Percentiles rank a stretch among this genome's conserved stretches.
These are phyloP conservation scores for Nicotiana paniculata DNA, from an alignment of 257 asterid species.

Conservation along the genomic window DNA sequence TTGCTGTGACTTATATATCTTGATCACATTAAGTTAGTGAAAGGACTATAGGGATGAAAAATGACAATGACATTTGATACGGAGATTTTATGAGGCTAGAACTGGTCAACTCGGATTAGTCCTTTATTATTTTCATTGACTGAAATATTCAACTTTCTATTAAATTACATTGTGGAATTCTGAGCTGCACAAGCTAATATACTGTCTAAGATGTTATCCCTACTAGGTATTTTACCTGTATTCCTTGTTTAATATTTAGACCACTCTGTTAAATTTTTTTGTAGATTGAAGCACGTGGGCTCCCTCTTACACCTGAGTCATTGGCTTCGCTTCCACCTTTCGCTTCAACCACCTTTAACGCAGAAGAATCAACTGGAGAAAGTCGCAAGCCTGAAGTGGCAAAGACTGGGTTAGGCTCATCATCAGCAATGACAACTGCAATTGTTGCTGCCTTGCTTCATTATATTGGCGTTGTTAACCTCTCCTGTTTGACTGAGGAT, in stretches of 20 bases:
- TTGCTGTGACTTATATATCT: background rate
- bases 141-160: background rate
- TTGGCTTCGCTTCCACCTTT: conserved; percentile 85
- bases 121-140: background rate
- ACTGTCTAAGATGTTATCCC: background rate
- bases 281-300: conserved; percentile 85
- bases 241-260: background rate
- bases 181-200: background rate
- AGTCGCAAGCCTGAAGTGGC: conserved; percentile 91
- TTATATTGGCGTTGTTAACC: conserved; percentile 72
- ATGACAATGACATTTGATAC: background rate
- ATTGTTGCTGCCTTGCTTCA: conserved; percentile 85
- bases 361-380: conserved; percentile 59
- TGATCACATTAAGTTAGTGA: background rate
- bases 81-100: background rate
- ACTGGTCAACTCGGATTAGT: background rate
- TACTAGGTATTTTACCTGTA: background rate
- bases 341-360: conserved; percentile 69
- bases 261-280: conserved; percentile 11
- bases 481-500: conserved; percentile 33
- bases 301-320: conserved; percentile 78
- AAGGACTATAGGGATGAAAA: background rate
- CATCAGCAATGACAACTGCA: conserved; percentile 99
- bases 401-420: conserved; percentile 95
- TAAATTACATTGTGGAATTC: background rate